Evolutionary conservation across 2,329 filamentous ascomycete genomes (phyloP), one percentile per base, ranked within the genome.

Genomic region (Cladobotryum mycophilum): DNA sequence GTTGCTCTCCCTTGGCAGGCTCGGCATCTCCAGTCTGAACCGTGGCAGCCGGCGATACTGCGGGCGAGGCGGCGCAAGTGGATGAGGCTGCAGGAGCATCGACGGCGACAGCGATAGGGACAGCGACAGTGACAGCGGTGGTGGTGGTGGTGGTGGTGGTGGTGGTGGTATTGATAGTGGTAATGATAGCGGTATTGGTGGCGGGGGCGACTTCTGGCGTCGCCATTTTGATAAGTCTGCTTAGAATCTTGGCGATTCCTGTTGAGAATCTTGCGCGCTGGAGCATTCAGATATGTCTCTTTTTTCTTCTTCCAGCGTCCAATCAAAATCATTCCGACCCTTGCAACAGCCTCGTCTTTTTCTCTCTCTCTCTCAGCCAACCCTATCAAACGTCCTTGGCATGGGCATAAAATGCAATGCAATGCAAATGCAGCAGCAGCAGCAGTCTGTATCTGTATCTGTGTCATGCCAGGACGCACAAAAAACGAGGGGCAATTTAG

Each of bases 191-290:
- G 15, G 30, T n/a, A 9, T 22, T 25, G 5, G 20, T 7, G 8
- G 41, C 5, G 30, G 41, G 22, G 15, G 41, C 41, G 41, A 34
- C 22, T 12, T 48, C 35, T 4, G 46, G 38, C 15, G 45, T 44
- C 6, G 55, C 46, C 57, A 59, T 59, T 6, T 47, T 49, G 53
- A 49, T 35, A 37, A 49, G 38, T 51, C 48, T 47, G 38, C 43
- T 48, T 33, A 48, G 37, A 36, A 52, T 36, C 17, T 49, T 48
- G 53, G 53, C 48, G 17, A 57, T 45, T 2, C 25, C 9, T 8
- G 25, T 30, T 11, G 25, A 30, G 25, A 30, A 30, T 2, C 25
- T 6, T 8, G 25, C 25, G 9, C 25, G 25, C 9, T 30, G 25
- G 25, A 30, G 25, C 25, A 30, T 30, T 30, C 25, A 30, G 25